Evolutionary conservation across 495 filamentous ascomycete species (phyloP).

Genomic region (Talaromyces nanjingensis): DNA sequence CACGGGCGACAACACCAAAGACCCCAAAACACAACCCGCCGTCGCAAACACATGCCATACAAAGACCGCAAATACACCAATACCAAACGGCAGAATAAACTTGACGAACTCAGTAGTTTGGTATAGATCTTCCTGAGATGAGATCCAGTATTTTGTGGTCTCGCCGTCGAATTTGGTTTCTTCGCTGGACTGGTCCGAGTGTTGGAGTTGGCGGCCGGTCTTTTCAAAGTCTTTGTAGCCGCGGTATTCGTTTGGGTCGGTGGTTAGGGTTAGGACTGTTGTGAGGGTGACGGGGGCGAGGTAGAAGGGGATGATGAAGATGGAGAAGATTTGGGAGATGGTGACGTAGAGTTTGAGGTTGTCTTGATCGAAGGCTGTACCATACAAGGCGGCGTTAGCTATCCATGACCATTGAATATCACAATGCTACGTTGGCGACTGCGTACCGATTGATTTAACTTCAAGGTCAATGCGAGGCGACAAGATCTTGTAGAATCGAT

Average conservation of each 20-base stretch:
- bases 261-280: conserved; percentile 60
- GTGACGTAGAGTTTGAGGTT: conserved; percentile 61
- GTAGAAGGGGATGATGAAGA: conserved; percentile 73
- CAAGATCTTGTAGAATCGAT: conserved; percentile 82
- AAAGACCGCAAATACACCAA: conserved; percentile 39
- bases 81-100: conserved; percentile 43
- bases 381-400: not conserved
- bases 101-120: conserved; percentile 72
- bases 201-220: not conserved
- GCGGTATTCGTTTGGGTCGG: conserved; percentile 19
- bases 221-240: conserved; percentile 13
- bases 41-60: conserved; percentile 57
- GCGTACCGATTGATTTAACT: conserved; percentile 61
- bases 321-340: conserved; percentile 63
- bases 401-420: too few relatives aligned
- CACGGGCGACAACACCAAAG: conserved; percentile 44
- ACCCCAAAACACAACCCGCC: conserved; percentile 52
- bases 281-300: conserved; percentile 59
- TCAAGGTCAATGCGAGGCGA: conserved; percentile 64
- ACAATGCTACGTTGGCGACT: too few relatives aligned
- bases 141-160: conserved; percentile 54
- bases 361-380: conserved; percentile 58
- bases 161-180: not conserved
- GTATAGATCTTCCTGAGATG: conserved; percentile 74
- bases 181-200: conserved; percentile 11